Conservation (phyloP, 2,329 filamentous ascomycete genomes). For the Aspergillus carbonarius region DNA sequence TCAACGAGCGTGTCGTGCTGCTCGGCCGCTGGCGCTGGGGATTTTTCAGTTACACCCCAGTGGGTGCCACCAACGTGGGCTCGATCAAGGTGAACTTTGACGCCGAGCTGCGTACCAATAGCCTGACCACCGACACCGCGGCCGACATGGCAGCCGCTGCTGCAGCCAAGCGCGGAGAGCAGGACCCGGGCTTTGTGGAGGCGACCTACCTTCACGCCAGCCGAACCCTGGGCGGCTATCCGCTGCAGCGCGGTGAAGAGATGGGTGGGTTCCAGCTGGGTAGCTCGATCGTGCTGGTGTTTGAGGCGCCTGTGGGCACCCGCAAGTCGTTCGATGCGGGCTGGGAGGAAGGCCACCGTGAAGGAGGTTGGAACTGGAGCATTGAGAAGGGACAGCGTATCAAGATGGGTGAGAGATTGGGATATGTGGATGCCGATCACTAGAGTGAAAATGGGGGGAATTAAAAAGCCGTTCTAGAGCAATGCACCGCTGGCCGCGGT, state of each 20-base stretch:
- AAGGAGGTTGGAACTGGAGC: conserved; percentile 77
- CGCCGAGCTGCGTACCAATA: conserved; percentile 87
- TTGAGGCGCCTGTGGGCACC: conserved; percentile 77
- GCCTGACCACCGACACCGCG: conserved; percentile 84
- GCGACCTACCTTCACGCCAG: conserved; percentile 83
- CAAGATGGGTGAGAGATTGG: conserved; percentile 84
- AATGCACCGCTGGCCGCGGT: neutral
- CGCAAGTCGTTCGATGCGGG: conserved; percentile 60
- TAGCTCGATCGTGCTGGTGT: conserved; percentile 91
- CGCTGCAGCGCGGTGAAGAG: conserved; percentile 83
- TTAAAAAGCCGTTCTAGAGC: neutral
- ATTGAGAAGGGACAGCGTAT: conserved; percentile 85
- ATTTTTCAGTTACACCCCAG: conserved; percentile 94
- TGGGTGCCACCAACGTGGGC: conserved; percentile 95
- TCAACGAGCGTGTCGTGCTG: conserved; percentile 94
- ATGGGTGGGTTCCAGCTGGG: conserved; percentile 98
- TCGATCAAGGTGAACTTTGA: conserved; percentile 98
- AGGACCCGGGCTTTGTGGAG: conserved; percentile 87
- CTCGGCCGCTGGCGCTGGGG: conserved; percentile 94
- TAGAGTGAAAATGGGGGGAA: conserved; percentile 4
- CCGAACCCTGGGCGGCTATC: conserved; percentile 74
- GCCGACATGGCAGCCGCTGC: conserved; percentile 82
- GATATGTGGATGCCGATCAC: conserved; percentile 57
- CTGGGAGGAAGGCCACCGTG: conserved; percentile 56
- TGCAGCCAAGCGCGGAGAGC: conserved; percentile 72